Evolutionary conservation across 169 alveolate genomes (phyloP).

Genomic region (Perkinsus olseni): DNA sequence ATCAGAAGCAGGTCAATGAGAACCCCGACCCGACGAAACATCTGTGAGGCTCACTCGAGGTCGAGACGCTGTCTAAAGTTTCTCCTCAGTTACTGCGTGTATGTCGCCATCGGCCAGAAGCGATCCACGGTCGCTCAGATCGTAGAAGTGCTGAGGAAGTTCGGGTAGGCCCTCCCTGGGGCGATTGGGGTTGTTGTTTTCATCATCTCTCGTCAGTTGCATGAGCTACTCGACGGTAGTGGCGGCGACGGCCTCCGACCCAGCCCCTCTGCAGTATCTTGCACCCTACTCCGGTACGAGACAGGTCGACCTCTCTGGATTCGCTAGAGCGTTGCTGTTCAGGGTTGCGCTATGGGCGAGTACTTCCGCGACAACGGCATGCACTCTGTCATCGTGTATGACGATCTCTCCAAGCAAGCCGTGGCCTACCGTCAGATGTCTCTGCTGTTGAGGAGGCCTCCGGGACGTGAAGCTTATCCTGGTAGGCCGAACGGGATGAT

Average conservation of each 20-base stretch:
- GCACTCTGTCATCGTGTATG: slow-evolving; percentile 91
- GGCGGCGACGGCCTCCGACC: slow-evolving; percentile 98
- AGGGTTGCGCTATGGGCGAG: slow-evolving; percentile 98
- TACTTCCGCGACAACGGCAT: slow-evolving; percentile 93
- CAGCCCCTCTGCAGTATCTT: slow-evolving; percentile 94
- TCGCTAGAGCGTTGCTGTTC: background rate
- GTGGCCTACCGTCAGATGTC: slow-evolving; percentile 95
- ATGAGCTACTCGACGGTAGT: slow-evolving; percentile 88
- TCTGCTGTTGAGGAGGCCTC: slow-evolving; percentile 85
- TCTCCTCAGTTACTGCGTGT: slow-evolving; percentile 77
- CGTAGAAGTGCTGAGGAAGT: slow-evolving; percentile 58
- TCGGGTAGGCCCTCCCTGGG: slow-evolving; percentile 26
- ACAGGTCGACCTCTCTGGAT: background rate
- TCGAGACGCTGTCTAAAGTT: slow-evolving; percentile 67
- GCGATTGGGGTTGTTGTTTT: background rate
- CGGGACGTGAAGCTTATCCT: slow-evolving; percentile 95
- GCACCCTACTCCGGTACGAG: slow-evolving; percentile 79
- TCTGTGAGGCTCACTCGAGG: slow-evolving; percentile 43
- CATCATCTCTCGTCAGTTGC: background rate
- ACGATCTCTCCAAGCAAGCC: slow-evolving; percentile 95
- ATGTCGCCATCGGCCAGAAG: slow-evolving; percentile 97
- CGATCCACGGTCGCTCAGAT: slow-evolving; percentile 82
- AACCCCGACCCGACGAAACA: slow-evolving; percentile 8
- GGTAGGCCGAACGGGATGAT: slow-evolving; percentile 41
- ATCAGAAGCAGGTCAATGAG: slow-evolving; percentile 72